Base-by-base conservation (phyloP, 2,329 filamentous ascomycete genomes). In the Chaetomium olivaceum region DNA sequence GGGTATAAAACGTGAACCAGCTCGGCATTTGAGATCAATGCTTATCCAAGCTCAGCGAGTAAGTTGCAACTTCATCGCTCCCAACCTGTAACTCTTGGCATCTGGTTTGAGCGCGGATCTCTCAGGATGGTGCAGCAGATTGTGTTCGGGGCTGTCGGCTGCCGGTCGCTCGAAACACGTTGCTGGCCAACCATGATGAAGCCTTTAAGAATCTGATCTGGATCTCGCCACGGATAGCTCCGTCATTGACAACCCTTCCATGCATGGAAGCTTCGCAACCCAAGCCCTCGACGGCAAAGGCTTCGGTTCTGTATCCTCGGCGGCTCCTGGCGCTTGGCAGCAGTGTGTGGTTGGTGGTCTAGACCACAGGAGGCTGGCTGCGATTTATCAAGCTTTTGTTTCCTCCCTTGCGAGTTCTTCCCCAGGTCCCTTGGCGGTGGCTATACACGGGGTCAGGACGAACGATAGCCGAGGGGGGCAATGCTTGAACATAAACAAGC, bases 131-230 rank as follows among this genome's bases (percentile, higher is more conserved):
- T 69, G 68, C 63, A 59, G 62, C 64, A 68, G 60, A 63, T 25
- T 21, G 39, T 48, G 55, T 56, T 67, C 63, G 66, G 68, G 66
- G 58, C 65, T 46, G 31, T 36, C 62, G 60, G 43, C 51, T 68
- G 63, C 71, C 68, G 67, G 55, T 33, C 33, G 46, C 64, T 70
- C 64, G 70, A 72, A 71, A 71, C 70, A 65, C 65, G 16, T 16
- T 36, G 39, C 31, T 25, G 61, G 61, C 70, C 70, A 70, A 69
- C 57, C 12, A 21, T 27, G n/a, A 62, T 16, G 14, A 39, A 31
- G 46, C 27, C 23, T n/a, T 21, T 21, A 19, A n/a, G 33, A 25
- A 51, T 63, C 51, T 25, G 63, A 64, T 54, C 54, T 29, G 54
- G 21, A 14, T 50, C 54, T 29, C 5, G 25, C 31, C 9, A 25